Percentiles rank a stretch among this genome's conserved stretches.
These are phyloP conservation scores for Eucalyptus globulus DNA, from an alignment of 345 rosid species.

Conservation along the genomic window DNA sequence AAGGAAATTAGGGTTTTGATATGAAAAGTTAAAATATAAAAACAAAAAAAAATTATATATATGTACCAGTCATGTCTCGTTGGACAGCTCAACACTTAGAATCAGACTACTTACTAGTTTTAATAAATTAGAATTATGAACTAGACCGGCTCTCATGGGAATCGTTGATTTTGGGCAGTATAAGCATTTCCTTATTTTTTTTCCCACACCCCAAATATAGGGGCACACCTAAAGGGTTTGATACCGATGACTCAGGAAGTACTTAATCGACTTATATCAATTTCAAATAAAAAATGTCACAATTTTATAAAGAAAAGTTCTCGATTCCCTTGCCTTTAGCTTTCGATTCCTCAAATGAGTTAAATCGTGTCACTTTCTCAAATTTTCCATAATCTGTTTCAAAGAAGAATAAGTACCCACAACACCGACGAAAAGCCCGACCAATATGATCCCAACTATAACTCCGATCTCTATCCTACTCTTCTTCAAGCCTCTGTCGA, in stretches of 20 bases:
- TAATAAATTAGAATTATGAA: fast-evolving
- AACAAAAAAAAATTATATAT: no score
- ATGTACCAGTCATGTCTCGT: fast-evolving
- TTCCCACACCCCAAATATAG: fast-evolving
- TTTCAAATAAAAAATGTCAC: neutral
- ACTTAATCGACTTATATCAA: neutral
- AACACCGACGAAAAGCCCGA: constrained; percentile 15
- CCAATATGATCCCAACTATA: constrained; percentile 19
- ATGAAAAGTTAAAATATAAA: neutral
- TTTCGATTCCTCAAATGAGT: neutral
- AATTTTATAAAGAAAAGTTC: neutral
- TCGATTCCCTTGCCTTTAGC: neutral
- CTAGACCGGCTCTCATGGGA: fast-evolving
- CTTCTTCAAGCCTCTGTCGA: constrained; percentile 8
- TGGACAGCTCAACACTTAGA: fast-evolving
- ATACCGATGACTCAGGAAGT: neutral
- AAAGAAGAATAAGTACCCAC: constrained; percentile 41
- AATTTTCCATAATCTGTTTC: constrained; percentile 29
- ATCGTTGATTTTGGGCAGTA: fast-evolving
- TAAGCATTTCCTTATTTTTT: neutral
- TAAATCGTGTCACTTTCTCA: neutral
- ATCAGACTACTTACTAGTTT: fast-evolving
- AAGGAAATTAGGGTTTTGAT: no score
- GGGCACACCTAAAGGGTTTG: neutral
- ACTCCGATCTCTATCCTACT: constrained; percentile 19